Percentiles rank a stretch among this genome's conserved stretches.
These are phyloP conservation scores for Arthrobotrys conoides DNA, from an alignment of 2,329 filamentous ascomycete genomes.

Conservation along the genomic window DNA sequence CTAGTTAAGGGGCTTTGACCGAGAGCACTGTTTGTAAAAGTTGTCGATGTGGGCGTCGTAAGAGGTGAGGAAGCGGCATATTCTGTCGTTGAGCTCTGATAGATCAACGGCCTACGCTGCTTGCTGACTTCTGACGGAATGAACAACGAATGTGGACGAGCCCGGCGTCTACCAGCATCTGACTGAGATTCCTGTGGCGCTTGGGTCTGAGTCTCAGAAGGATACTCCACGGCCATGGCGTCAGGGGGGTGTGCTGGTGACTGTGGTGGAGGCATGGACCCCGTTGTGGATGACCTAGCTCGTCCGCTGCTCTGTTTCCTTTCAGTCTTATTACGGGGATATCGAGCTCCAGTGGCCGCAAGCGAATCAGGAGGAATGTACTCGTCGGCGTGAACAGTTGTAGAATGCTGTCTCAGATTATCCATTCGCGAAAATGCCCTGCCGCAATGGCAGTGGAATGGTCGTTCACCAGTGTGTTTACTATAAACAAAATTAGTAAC, in stretches of 20 bases:
- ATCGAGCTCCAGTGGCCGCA: conserved; percentile 90
- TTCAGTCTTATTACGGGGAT: conserved; percentile 91
- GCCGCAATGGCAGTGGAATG: conserved; percentile 95
- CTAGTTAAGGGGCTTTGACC: conserved; percentile 60
- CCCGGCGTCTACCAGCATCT: conserved; percentile 52
- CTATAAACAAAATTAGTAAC: conserved; percentile 68
- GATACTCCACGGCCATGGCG: conserved; percentile 59
- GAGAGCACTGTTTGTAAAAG: conserved; percentile 56
- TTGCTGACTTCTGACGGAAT: conserved; percentile 53
- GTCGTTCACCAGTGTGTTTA: conserved; percentile 97
- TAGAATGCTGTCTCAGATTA: conserved; percentile 95
- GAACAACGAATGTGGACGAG: conserved; percentile 54
- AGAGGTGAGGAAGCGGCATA: conserved; percentile 58
- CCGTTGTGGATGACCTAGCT: conserved; percentile 81
- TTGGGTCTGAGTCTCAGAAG: conserved; percentile 43
- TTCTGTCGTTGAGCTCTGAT: conserved; percentile 37
- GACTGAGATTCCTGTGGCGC: conserved; percentile 50
- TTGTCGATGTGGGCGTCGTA: conserved; percentile 58
- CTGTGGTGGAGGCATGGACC: conserved; percentile 65
- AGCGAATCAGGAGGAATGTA: conserved; percentile 95
- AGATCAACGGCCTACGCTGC: conserved; percentile 50
- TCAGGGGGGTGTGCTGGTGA: conserved; percentile 53
- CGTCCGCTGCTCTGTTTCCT: conserved; percentile 80
- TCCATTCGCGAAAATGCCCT: conserved; percentile 93
- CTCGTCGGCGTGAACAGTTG: conserved; percentile 97